Evolutionary conservation across 1,284 basidiomycete species (phyloP), one percentile per base, ranked within the genome.

Genomic region (Psilocybe mexicana): DNA sequence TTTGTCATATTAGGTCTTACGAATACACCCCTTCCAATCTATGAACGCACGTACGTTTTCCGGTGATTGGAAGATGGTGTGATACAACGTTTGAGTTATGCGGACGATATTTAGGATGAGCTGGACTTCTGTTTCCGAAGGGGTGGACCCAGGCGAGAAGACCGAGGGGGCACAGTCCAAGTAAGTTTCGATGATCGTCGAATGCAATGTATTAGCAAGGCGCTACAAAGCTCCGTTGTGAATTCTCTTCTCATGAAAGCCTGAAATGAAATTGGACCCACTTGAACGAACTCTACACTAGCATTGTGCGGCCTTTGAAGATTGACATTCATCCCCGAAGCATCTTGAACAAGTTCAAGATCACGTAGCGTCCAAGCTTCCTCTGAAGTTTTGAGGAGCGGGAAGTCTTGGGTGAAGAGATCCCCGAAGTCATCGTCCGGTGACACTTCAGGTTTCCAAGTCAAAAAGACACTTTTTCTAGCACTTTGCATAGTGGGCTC

Each of bases 91-190:
- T 10, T 81, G 79, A 23, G 83, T 80, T 57, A 96, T 85, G 52
- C 83, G 79, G 33, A 81, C 78, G 5, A 89, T 80, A 0, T 84
- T 81, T 6, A 81, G 62, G 18, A 95, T 79, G 47, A 91, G 80
- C 49, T 84, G 80, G 10, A 89, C 70, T 57, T 93, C 86, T 0
- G 78, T 79, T 57, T 87, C 86, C 7, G 83, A 72, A 2, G 83
- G 80, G 28, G 69, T 76, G 24, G 73, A 73, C 59, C 80, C 80
- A 0, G 87, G 88, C 6, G 86, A 82, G 72, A 96, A 94, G 2
- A 90, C 90, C 7, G 82, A 70, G 1, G 95, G 92, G 1, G 93
- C 92, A 60, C 85, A 84, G 70, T 97, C 94, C 24, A 97, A 81
- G 70, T 94, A 93, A 0, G 90, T 88, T 5, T 92, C 86, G 1